phyloP scores from a whole-genome alignment of 805 yeast species.

The Wickerhamiella qilinensis region DNA sequence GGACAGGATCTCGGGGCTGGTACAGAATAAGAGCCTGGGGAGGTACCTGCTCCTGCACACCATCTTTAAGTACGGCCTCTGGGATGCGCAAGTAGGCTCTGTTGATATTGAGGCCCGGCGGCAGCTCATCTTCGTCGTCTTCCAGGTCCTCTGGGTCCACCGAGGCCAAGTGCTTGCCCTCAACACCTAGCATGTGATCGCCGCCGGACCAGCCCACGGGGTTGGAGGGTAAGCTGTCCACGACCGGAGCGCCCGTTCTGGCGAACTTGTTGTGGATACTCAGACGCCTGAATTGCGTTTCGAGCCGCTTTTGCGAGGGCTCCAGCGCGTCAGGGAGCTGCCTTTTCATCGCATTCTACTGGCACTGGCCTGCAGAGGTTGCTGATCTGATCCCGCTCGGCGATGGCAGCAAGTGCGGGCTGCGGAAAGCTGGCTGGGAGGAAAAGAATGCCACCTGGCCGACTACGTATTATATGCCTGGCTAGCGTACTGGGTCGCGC shows the following conservation, averaged over 20 bases:
- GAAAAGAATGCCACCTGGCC: no score
- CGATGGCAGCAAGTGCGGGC: no score
- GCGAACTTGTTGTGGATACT: not conserved
- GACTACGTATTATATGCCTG: no score
- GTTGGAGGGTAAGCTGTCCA: not conserved
- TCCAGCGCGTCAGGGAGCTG: not conserved
- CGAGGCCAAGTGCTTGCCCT: not conserved
- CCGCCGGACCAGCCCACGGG: no score
- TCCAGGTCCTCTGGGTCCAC: not conserved
- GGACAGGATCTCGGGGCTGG: not conserved
- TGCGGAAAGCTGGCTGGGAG: no score
- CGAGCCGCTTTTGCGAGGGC: conserved; percentile 4
- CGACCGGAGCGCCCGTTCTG: not conserved
- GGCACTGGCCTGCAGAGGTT: no score
- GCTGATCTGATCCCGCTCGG: no score
- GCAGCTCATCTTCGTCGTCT: not conserved
- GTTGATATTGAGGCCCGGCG: not conserved
- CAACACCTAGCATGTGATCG: not conserved
- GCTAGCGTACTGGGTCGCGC: no score
- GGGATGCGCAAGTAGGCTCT: not conserved
- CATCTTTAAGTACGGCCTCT: not conserved
- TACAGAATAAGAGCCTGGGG: not conserved
- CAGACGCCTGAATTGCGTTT: not conserved
- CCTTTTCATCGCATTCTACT: not conserved
- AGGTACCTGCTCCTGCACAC: not conserved